These are phyloP conservation scores for Colletotrichum salicis DNA, from an alignment of 2,329 filamentous ascomycete species.

Conservation along the genomic window DNA sequence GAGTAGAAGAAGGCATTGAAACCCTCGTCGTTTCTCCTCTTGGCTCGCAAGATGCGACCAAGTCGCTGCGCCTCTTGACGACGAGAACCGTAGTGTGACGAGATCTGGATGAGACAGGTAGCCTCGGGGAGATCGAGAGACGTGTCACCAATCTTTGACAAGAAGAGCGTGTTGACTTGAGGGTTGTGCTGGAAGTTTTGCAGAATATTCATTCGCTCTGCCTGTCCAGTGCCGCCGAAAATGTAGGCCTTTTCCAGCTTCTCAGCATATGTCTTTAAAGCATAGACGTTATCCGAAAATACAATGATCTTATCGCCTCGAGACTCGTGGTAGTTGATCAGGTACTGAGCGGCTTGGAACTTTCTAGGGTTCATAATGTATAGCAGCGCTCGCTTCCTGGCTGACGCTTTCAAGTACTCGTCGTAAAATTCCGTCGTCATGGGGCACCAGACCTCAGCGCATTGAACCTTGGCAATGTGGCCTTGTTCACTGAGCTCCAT, in stretches of 20 bases:
- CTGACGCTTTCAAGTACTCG: slow-evolving; percentile 82
- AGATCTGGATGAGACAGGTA: slow-evolving; percentile 96
- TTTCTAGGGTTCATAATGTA: slow-evolving; percentile 99
- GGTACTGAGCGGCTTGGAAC: slow-evolving; percentile 95
- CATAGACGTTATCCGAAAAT: slow-evolving; percentile 97
- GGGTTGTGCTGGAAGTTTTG: slow-evolving; percentile 97
- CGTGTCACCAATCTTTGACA: slow-evolving; percentile 97
- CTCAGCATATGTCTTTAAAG: slow-evolving; percentile 84
- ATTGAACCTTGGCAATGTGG: slow-evolving; percentile 96
- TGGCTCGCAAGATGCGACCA: slow-evolving; percentile 92
- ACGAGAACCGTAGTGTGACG: slow-evolving; percentile 95
- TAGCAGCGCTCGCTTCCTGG: slow-evolving; percentile 63
- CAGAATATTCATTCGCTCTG: slow-evolving; percentile 85
- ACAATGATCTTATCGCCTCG: slow-evolving; percentile 98
- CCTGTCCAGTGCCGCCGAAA: slow-evolving; percentile 86
- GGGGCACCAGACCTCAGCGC: slow-evolving; percentile 98
- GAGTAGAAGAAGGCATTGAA: slow-evolving; percentile 99
- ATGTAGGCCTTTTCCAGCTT: slow-evolving; percentile 91
- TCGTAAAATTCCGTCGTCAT: slow-evolving; percentile 99
- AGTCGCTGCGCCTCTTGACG: slow-evolving; percentile 95
- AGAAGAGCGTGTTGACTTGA: slow-evolving; percentile 88
- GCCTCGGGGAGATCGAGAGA: slow-evolving; percentile 97
- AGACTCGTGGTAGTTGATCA: slow-evolving; percentile 97
- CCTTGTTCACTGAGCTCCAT: slow-evolving; percentile 98
- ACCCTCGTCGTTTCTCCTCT: slow-evolving; percentile 94